Percentiles rank a stretch among this genome's conserved stretches.
These are phyloP conservation scores for Mariannaea sp. DNA, from an alignment of 2,329 filamentous ascomycete genomes.

Conservation along the genomic window DNA sequence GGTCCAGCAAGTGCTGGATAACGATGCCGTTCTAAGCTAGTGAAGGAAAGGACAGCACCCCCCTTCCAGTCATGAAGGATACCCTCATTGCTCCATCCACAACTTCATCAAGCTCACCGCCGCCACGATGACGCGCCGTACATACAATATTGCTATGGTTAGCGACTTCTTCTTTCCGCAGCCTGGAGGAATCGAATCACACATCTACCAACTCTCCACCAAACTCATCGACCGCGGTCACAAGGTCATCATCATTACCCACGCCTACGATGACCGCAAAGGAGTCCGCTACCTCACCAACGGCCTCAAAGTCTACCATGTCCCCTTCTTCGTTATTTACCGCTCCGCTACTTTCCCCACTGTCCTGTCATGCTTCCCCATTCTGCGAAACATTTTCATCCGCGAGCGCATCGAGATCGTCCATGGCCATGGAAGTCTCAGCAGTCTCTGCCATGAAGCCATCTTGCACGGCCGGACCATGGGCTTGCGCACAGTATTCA, in stretches of 20 bases:
- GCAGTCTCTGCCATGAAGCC: slow-evolving; percentile 90
- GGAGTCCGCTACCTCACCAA: slow-evolving; percentile 96
- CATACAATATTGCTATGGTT: slow-evolving; percentile 83
- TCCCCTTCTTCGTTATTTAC: slow-evolving; percentile 95
- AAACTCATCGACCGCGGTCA: slow-evolving; percentile 97
- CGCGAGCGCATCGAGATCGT: slow-evolving; percentile 96
- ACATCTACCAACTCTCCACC: slow-evolving; percentile 96
- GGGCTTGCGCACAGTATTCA: slow-evolving; percentile 94
- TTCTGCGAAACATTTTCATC: slow-evolving; percentile 96
- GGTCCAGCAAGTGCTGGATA: slow-evolving; percentile 20
- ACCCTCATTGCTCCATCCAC: slow-evolving; percentile 10
- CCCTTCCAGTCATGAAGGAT: slow-evolving; percentile 23
- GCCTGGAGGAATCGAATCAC: slow-evolving; percentile 93
- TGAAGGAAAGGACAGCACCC: background rate
- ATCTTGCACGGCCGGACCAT: slow-evolving; percentile 95
- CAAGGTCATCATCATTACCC: slow-evolving; percentile 97
- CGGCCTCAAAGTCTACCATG: slow-evolving; percentile 96
- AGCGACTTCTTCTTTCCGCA: slow-evolving; percentile 99
- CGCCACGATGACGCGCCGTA: slow-evolving; percentile 56
- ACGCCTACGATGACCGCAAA: slow-evolving; percentile 88
- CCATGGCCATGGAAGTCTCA: slow-evolving; percentile 94
- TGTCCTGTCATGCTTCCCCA: slow-evolving; percentile 97
- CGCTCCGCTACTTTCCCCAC: slow-evolving; percentile 93
- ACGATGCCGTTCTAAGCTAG: background rate
- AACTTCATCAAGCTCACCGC: slow-evolving; percentile 16